Evolutionary conservation across 2,329 filamentous ascomycete species (phyloP), one percentile per base, ranked within the genome.

Genomic region (Ceratocystis destructans): DNA sequence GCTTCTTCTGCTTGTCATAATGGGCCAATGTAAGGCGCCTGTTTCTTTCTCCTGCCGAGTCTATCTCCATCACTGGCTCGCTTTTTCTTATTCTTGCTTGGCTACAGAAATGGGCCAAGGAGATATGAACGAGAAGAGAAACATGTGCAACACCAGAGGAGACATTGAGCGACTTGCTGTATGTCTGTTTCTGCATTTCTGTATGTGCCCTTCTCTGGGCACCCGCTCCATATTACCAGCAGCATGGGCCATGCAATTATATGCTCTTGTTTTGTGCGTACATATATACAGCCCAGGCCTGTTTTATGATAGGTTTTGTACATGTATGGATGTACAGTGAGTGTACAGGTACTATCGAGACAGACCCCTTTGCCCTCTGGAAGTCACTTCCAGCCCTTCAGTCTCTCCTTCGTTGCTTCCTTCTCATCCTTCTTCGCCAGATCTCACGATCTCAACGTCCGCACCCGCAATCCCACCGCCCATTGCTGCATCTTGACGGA

Each of bases 381-480:
- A 37, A 37, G 33, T 37, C 10, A 37, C 7, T 33, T 22, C 17
- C 46, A n/a, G 22, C 2, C n/a, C 7, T 50, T 22, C 15, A 50
- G 15, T 50, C 50, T 55, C 50, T 22, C 20, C 50, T 28, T 12
- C 22, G 4, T 20, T 55, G 22, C 37, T 46, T 62, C 61, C 61
- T 46, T 62, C 61, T 7, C 61, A 62, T 62, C 45, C 41, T 46
- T 62, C 41, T 62, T 62, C 61, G 61, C 61, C 61, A 62, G 61
- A 62, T 62, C 41, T 46, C 41, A 62, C 61, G 44, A 62, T 62
- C 44, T 46, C 61, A 46, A 62, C 12, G 41, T 62, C 45, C 10
- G 15, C 25, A 62, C 41, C 37, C 61, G 45, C 20, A 28, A 45
- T 48, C 37, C 45, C 22, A 45, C 41, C n/a, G 61, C 37, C 41